These are phyloP conservation scores for Strobilomyces confusus DNA, from an alignment of 768 basidiomycete genomes.

Conservation along the genomic window DNA sequence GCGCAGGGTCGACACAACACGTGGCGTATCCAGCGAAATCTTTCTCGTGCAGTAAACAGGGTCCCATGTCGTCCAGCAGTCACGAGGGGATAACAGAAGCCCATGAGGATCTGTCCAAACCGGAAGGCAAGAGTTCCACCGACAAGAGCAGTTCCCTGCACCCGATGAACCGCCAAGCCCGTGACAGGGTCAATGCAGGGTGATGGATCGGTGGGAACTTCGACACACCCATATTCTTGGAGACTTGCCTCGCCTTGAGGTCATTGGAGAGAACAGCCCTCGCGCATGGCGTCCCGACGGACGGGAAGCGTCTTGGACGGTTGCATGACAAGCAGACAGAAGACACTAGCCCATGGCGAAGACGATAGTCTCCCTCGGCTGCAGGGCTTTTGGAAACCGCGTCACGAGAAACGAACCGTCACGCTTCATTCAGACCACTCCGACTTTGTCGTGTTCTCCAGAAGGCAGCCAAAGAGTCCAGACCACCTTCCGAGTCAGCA, in stretches of 20 bases:
- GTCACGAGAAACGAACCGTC: no score
- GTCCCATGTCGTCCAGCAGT: conserved; percentile 37
- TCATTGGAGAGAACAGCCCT: not conserved
- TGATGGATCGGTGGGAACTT: conserved; percentile 23
- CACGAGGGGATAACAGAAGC: conserved; percentile 59
- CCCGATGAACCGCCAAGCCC: no score
- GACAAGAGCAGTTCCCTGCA: no score
- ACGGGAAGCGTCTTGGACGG: not conserved
- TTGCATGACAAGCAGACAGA: not conserved
- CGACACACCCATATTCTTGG: conserved; percentile 49
- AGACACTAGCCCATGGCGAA: not conserved
- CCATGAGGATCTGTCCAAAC: conserved; percentile 44
- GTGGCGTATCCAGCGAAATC: conserved; percentile 56
- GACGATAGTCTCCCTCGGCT: no score
- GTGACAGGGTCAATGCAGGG: no score
- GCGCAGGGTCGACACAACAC: conserved; percentile 63
- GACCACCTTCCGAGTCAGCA: no score
- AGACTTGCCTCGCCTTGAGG: conserved; percentile 44
- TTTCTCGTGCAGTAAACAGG: conserved; percentile 54
- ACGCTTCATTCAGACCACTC: no score
- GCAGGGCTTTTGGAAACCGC: no score
- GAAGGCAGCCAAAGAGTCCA: no score
- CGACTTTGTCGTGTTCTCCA: no score
- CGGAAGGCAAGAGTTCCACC: conserved; percentile 45
- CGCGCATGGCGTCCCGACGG: not conserved